phyloP scores from a whole-genome alignment of 2,329 filamentous ascomycete genomes.

The Cladophialophora carrionii region DNA sequence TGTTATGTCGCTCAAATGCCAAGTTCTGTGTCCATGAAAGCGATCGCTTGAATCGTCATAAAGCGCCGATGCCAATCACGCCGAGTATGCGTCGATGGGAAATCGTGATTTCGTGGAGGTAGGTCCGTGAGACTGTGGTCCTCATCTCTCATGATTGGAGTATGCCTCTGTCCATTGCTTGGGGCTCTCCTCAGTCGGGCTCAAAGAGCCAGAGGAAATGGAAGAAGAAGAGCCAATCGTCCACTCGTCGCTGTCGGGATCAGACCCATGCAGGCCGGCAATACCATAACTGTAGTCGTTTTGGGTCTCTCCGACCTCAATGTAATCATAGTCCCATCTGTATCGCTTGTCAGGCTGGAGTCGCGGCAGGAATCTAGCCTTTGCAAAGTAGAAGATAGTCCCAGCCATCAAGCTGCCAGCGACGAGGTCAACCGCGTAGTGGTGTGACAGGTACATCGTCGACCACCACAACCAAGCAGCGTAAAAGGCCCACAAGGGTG shows the following conservation, averaged over 20 bases:
- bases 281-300: conserved; percentile 58
- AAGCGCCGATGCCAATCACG: conserved; percentile 26
- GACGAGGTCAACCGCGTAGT: conserved; percentile 93
- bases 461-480: conserved; percentile 97
- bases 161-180: conserved; percentile 44
- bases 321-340: conserved; percentile 94
- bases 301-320: conserved; percentile 74
- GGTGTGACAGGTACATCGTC: conserved; percentile 96
- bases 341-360: conserved; percentile 82
- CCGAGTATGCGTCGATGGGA: conserved; percentile 5
- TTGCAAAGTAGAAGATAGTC: conserved; percentile 78
- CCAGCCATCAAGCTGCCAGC: conserved; percentile 78
- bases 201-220: conserved; percentile 67
- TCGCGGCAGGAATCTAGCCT: conserved; percentile 77
- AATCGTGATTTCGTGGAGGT: not conserved
- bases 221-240: conserved; percentile 81
- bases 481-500: conserved; percentile 79
- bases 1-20: conserved; percentile 32
- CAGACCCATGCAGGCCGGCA: conserved; percentile 59
- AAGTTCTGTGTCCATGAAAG: conserved; percentile 24
- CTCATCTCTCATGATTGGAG: conserved; percentile 33
- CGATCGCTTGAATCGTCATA: conserved; percentile 18
- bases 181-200: conserved; percentile 64
- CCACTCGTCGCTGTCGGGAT: conserved; percentile 82
- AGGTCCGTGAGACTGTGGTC: not conserved